phyloP scores from a whole-genome alignment of 331 rosid species.

The Erythrophleum ivorense region DNA sequence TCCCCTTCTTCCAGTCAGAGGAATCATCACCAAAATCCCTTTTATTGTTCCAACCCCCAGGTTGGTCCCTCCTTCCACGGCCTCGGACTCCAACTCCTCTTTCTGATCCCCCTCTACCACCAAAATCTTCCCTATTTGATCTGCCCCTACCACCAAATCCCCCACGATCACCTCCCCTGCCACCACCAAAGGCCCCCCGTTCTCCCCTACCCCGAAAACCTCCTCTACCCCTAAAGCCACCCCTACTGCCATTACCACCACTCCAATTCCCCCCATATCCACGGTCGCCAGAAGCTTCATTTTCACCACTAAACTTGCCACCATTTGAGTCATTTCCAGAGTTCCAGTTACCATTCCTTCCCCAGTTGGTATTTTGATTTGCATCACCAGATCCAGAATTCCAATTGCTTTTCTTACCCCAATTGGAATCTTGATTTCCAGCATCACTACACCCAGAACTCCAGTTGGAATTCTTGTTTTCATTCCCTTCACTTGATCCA shows the following conservation, averaged over 20 bases:
- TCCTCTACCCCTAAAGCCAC: conserved; percentile 60
- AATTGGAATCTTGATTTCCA: conserved; percentile 38
- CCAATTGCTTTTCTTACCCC: conserved; percentile 54
- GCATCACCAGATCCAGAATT: conserved; percentile 43
- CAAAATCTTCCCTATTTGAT: conserved; percentile 41
- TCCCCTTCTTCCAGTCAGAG: conserved; percentile 65
- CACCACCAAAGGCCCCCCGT: conserved; percentile 60
- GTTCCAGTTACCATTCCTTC: conserved; percentile 38
- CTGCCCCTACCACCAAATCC: conserved; percentile 57
- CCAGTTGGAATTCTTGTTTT: conserved; percentile 28
- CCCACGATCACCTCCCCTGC: conserved; percentile 53
- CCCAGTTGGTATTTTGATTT: conserved; percentile 31
- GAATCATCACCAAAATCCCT: conserved; percentile 52
- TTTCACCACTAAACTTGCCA: conserved; percentile 23
- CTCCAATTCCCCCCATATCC: conserved; percentile 57
- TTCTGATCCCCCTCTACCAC: conserved; percentile 50
- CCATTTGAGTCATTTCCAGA: conserved; percentile 37
- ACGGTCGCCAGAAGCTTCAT: conserved; percentile 46
- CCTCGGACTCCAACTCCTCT: conserved; percentile 59
- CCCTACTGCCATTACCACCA: conserved; percentile 74
- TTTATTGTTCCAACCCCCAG: conserved; percentile 59
- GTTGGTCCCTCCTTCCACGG: conserved; percentile 68
- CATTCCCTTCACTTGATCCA: conserved; percentile 40
- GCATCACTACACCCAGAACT: conserved; percentile 5
- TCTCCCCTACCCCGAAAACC: conserved; percentile 61